These are phyloP conservation scores for Tulasnella sp. DNA, from an alignment of 768 basidiomycete species.

Conservation along the genomic window DNA sequence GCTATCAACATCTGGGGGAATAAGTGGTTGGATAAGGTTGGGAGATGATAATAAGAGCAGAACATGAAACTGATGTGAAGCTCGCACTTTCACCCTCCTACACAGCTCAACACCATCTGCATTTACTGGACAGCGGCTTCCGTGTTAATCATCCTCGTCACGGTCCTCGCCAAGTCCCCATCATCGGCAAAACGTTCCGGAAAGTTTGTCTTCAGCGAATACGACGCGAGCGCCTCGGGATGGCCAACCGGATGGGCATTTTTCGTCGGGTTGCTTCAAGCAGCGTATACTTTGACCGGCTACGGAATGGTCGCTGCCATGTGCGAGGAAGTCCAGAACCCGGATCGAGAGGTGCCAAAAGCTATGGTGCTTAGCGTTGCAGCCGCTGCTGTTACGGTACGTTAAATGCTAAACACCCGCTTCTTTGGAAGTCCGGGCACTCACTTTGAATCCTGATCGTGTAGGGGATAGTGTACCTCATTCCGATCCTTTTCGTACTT, in stretches of 20 bases:
- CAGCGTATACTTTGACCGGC: slow-evolving; percentile 55
- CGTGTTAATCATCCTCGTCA: slow-evolving; percentile 52
- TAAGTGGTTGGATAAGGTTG: slow-evolving; percentile 48
- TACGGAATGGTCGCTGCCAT: slow-evolving; percentile 67
- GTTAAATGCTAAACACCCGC: slow-evolving; percentile 26
- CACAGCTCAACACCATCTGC: slow-evolving; percentile 47
- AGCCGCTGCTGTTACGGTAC: slow-evolving; percentile 6
- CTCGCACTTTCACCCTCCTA: slow-evolving; percentile 2
- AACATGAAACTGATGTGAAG: background rate
- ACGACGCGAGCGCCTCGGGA: slow-evolving; percentile 60
- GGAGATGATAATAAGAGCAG: slow-evolving; percentile 39
- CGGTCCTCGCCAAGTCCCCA: slow-evolving; percentile 53
- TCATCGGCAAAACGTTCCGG: slow-evolving; percentile 53
- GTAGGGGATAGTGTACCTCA: slow-evolving; percentile 52
- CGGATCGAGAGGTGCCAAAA: slow-evolving; percentile 51
- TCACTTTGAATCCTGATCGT: slow-evolving; percentile 46
- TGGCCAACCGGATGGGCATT: slow-evolving; percentile 68
- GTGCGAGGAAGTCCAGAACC: slow-evolving; percentile 65
- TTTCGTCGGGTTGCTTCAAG: slow-evolving; percentile 53
- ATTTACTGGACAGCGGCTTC: slow-evolving; percentile 57
- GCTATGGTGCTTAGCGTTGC: slow-evolving; percentile 50
- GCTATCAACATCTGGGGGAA: slow-evolving; percentile 58
- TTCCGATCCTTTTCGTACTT: slow-evolving; percentile 63
- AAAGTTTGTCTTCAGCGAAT: slow-evolving; percentile 55
- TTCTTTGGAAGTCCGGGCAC: background rate